Evolutionary conservation across 164 flowering plant genomes (phyloP).

Genomic region (Hamamelis virginiana): DNA sequence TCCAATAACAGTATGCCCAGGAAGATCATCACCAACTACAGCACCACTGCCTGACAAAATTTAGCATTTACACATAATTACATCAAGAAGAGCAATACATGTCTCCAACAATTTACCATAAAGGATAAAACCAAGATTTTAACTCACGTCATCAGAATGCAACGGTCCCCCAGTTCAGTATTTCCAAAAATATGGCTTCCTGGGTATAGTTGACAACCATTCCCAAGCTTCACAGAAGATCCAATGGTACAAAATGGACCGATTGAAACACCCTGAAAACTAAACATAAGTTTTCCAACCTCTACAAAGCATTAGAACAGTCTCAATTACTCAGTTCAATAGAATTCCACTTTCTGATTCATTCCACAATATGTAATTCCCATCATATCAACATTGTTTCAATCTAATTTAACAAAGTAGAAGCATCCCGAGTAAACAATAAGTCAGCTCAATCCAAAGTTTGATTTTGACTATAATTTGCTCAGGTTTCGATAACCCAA

Average conservation of each 20-base stretch:
- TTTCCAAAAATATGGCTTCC: conserved; percentile 86
- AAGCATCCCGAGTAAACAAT: too few species aligned
- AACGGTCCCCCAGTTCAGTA: conserved; percentile 72
- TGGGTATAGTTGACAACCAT: conserved; percentile 66
- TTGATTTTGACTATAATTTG: too few species aligned
- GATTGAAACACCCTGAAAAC: conserved; percentile 66
- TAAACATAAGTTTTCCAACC: not conserved
- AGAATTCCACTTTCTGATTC: too few species aligned
- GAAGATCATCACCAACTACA: conserved; percentile 87
- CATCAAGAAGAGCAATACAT: not conserved
- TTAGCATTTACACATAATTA: conserved; percentile 7
- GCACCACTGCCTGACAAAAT: conserved; percentile 77
- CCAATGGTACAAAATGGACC: conserved; percentile 93
- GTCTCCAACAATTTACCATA: not conserved
- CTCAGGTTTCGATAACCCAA: too few species aligned
- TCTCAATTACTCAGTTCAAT: too few species aligned
- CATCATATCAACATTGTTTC: too few species aligned
- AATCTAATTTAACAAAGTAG: too few species aligned
- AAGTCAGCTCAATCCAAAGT: too few species aligned
- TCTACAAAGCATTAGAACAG: not conserved
- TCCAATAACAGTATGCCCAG: conserved; percentile 79
- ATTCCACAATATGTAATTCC: too few species aligned
- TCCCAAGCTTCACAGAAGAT: conserved; percentile 65
- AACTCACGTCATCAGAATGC: conserved; percentile 75
- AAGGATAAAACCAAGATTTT: not conserved